Evolutionary conservation across 345 rosid genomes (phyloP).

Genomic region (Luvunga scandens): DNA sequence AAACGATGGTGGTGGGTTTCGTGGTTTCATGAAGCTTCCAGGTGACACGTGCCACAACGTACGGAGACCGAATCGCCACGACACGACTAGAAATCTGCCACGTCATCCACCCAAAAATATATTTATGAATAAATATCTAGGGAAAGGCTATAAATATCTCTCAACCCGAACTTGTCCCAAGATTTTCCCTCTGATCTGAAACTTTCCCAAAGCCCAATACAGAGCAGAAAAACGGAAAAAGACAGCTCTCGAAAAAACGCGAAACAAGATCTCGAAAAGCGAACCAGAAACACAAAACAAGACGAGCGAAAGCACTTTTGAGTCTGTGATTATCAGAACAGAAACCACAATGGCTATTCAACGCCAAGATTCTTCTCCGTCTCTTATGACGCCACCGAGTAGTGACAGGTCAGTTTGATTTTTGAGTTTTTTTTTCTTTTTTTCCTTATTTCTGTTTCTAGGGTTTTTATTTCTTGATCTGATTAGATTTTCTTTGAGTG

Average conservation of each 20-base stretch:
- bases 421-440: background rate
- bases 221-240: too few relatives aligned
- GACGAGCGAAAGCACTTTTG: background rate
- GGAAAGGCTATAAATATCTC: constrained; percentile 39
- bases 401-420: constrained; percentile 34
- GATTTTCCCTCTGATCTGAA: background rate
- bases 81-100: background rate
- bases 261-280: background rate
- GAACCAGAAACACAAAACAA: background rate
- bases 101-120: background rate
- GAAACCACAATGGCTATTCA: background rate
- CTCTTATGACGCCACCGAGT: constrained; percentile 34
- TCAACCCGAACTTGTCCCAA: rapidly evolving
- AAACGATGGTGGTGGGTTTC: background rate
- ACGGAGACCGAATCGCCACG: background rate
- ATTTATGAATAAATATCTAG: constrained; percentile 40
- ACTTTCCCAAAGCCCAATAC: too few relatives aligned
- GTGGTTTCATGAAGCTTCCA: constrained; percentile 29
- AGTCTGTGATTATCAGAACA: background rate
- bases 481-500: background rate
- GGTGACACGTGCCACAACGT: background rate
- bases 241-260: background rate
- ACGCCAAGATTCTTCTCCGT: background rate
- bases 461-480: background rate
- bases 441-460: background rate